Base-by-base conservation (phyloP, 2,329 filamentous ascomycete species). In the Dactylonectria macrodidyma region DNA sequence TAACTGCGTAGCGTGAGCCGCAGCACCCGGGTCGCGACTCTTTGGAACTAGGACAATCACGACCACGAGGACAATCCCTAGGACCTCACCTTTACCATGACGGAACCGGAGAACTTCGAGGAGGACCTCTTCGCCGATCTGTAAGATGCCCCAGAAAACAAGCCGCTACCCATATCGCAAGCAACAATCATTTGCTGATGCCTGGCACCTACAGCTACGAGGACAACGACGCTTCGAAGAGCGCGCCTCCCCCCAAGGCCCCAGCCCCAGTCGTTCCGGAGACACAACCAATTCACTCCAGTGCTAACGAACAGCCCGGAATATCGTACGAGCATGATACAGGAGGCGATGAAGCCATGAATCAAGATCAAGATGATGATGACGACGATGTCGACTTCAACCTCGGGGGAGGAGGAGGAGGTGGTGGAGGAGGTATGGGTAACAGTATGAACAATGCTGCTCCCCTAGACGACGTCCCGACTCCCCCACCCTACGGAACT, bases 101-200 rank as follows among this genome's bases (percentile, higher is more conserved):
- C 93, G 55, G 94, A 96, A 77, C 86, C 88, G 60, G 93, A 95
- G 78, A 93, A 93, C 74, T 91, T 94, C 74, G 95, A 97, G 75
- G 95, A 97, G 78, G 95, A 97, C 87, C 93, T 97, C 83, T 97
- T 97, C 82, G 95, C 95, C 77, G 95, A 97, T 84, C 89, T 97
- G 95, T 97, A 86, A 84, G 94, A 55, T 33, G 10, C 12, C 34
- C 19, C 24, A n/a, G 47, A 59, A n/a, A 58, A 54, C 19, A 12
- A 38, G 36, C 3, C 38, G 38, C 47, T 54, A 2, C 33, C 16
- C 5, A 2, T 10, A 2, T 22, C 33, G n/a, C 10, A 16, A 34
- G 10, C 5, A 10, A 22, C 16, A 58, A 52, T 33, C 33, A n/a
- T n/a, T 58, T 30, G 51, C 71, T 71, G 46, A 72, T 57, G 26